These are phyloP conservation scores for Monocercomonoides exilis DNA, from an alignment of 78 protist species.

Conservation along the genomic window DNA sequence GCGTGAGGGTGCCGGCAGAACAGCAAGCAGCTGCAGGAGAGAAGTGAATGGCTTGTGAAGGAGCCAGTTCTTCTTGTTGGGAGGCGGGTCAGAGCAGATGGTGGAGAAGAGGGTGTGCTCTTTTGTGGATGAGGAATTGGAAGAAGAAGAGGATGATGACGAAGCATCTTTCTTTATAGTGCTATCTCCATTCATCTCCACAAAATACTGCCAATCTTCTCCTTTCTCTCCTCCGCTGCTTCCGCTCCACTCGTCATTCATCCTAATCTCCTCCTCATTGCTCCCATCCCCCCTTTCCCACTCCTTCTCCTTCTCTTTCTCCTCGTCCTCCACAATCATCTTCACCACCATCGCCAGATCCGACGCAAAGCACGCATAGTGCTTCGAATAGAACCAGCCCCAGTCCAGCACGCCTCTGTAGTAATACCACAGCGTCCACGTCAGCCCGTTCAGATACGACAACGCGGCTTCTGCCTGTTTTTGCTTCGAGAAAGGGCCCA, in stretches of 20 bases:
- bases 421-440: conserved; percentile 28
- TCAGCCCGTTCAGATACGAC: conserved; percentile 10
- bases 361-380: conserved; percentile 28
- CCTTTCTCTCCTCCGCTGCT: too few relatives aligned
- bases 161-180: too few relatives aligned
- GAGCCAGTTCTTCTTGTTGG: not conserved
- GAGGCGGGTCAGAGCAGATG: not conserved
- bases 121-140: too few relatives aligned
- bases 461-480: not conserved
- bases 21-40: not conserved
- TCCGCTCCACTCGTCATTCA: not conserved
- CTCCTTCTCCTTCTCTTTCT: not conserved
- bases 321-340: not conserved
- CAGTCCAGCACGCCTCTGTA: conserved; percentile 20
- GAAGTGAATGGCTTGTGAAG: not conserved
- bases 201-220: too few relatives aligned
- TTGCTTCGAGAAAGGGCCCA: too few relatives aligned
- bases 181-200: too few relatives aligned
- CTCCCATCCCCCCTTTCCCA: too few relatives aligned
- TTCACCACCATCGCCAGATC: not conserved
- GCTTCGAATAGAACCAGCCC: conserved; percentile 35
- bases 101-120: not conserved
- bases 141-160: too few relatives aligned
- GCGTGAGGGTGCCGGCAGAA: not conserved
- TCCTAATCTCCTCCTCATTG: not conserved